Evolutionary conservation across 768 basidiomycete species (phyloP), one percentile per base, ranked within the genome.

Genomic region (Brasilioporus rufonigricans): DNA sequence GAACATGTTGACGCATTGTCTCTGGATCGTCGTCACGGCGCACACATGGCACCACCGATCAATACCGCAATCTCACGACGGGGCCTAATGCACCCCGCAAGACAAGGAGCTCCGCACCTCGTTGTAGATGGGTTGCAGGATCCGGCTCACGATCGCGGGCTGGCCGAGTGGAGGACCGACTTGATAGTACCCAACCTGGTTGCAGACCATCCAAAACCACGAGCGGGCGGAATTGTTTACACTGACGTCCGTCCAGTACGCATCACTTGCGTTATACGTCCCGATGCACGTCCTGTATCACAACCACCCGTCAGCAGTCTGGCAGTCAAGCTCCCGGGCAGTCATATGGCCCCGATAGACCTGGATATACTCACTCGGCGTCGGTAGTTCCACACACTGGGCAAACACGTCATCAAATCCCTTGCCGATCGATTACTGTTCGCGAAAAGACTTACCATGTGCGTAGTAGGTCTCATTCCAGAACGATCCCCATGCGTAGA

Each of bases 201-300:
- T 87, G 63, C 88, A 89, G 5, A 84, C 80, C 62, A 87, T 81
- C 88, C 88, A 89, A 52, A 73, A 69, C 87, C 87, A 91, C 4
- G 87, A 87, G 23, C 88, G 79, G 5, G 56, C 58, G 0, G 74
- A 53, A 55, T 89, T 83, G 65, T 87, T 71, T 33, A 89, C 68
- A 5, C 73, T 67, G 3, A 74, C 83, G 56, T 85, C 71, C 13
- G 83, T 85, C 71, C 76, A 90, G 65, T 61, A 80, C 1, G 67
- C 47, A 47, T 64, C 56, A 19, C 57, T 73, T 1, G 71, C 32
- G 53, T 80, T 56, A 46, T 80, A 78, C 5, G 75, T 70, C 11
- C 78, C 77, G 21, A 80, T 63, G 45, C 77, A 78, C 8, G 70
- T 64, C 49, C 68, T 67, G 13, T 18, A 33, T 39, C 41, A 12